A percentile compares a stretch with the other conserved stretches of the same genome.
Conservation (phyloP, 2,329 filamentous ascomycete species). For the Talaromyces pinophilus region DNA sequence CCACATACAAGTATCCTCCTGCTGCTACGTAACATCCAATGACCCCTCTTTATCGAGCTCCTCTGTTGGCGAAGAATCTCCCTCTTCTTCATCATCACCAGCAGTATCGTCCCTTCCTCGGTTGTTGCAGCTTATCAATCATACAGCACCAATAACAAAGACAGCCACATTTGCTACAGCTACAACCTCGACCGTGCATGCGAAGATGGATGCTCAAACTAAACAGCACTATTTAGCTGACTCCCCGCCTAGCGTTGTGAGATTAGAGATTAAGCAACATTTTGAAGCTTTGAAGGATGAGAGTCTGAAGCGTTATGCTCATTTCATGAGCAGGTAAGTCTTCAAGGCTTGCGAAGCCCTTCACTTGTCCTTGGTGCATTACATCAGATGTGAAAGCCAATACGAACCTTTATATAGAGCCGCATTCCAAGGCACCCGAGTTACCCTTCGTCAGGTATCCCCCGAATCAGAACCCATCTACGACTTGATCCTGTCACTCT, state of each 20-base stretch:
- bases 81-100: conserved; percentile 24
- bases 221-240: conserved; percentile 80
- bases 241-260: conserved; percentile 82
- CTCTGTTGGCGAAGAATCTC: conserved; percentile 26
- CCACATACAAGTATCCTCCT: neutral
- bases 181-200: conserved; percentile 17
- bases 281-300: conserved; percentile 65
- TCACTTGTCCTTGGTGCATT: neutral
- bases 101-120: conserved; percentile 17
- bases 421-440: conserved; percentile 72
- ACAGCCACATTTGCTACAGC: conserved; percentile 8
- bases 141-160: conserved; percentile 14
- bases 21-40: conserved; percentile 20
- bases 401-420: conserved; percentile 54
- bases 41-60: conserved; percentile 26
- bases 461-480: conserved; percentile 80
- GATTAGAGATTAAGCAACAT: conserved; percentile 87
- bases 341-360: neutral
- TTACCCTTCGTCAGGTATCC: conserved; percentile 78
- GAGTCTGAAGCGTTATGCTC: conserved; percentile 83
- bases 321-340: conserved; percentile 76
- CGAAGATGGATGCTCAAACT: conserved; percentile 43
- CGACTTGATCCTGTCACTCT: conserved; percentile 74
- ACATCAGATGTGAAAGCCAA: neutral
- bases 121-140: conserved; percentile 23